phyloP scores from a whole-genome alignment of 768 basidiomycete species.

The Leccinum fibrillosum region DNA sequence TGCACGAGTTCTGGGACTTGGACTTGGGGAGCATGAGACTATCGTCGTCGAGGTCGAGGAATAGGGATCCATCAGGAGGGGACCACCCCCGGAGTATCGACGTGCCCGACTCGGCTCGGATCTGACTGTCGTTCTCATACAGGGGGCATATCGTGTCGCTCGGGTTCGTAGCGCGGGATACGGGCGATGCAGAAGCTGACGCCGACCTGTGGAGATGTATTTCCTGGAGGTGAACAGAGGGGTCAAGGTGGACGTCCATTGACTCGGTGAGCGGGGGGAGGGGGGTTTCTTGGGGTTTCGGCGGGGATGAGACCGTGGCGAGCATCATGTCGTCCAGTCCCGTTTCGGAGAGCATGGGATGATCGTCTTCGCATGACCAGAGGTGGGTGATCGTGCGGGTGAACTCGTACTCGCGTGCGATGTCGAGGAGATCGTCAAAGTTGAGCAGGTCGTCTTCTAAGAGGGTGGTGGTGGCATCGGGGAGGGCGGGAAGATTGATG shows the following conservation, averaged over 20 bases:
- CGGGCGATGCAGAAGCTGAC: background rate
- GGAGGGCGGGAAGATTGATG: constrained; percentile 1
- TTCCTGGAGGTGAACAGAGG: background rate
- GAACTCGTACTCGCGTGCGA: constrained; percentile 29
- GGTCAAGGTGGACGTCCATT: background rate
- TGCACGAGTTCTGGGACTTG: background rate
- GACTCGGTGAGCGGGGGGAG: background rate
- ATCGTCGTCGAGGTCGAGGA: constrained; percentile 24
- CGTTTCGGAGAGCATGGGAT: constrained; percentile 2
- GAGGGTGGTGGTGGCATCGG: background rate
- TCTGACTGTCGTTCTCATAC: background rate
- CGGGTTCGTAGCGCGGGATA: background rate
- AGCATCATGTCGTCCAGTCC: constrained; percentile 19
- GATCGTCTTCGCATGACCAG: constrained; percentile 18
- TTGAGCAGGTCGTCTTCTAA: constrained; percentile 10
- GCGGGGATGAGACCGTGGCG: constrained; percentile 5
- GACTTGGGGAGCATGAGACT: constrained; percentile 10
- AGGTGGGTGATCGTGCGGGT: constrained; percentile 19
- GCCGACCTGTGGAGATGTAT: background rate
- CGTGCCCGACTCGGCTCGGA: background rate
- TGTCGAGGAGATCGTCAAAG: constrained; percentile 29
- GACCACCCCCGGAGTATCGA: constrained; percentile 23
- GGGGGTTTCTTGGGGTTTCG: constrained; percentile 5
- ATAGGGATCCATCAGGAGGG: constrained; percentile 24
- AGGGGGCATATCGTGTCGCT: background rate